Evolutionary conservation across 768 basidiomycete genomes (phyloP), one percentile per base, ranked within the genome.

Genomic region (Pilatotrama ljubarskyi): DNA sequence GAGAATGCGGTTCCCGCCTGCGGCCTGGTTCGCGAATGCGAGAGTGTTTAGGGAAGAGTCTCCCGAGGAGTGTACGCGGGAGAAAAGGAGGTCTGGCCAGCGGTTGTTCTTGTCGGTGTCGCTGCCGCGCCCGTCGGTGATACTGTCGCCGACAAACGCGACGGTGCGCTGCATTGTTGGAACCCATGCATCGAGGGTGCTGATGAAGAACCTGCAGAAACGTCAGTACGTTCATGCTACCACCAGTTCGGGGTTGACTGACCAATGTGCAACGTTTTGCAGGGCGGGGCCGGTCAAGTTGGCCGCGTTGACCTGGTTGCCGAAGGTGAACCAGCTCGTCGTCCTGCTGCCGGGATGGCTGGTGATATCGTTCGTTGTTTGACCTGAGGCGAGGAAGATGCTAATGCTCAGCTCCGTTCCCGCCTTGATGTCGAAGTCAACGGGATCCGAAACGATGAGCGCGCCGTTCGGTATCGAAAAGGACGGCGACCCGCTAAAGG

Each of bases 1-100:
- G 54, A 82, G 80, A 42, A 83, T 74, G 43, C 81, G 78, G 67
- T 83, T 83, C 13, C 81, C 82, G 18, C 81, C 80, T 5, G 80
- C 81, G 13, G 79, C 81, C 71, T 83, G 80, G 73, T 83, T 81
- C 25, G 74, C 70, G 44, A 81, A 71, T 2, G 78, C 75, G 51
- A 81, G 78, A 56, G 70, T 69, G 29, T 64, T 46, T 7, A 77
- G 74, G 10, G 64, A 47, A 13, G 70, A 42, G 44, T 73, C 73
- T 8, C 69, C 26, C 26, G 61, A 55, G 14, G 59, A 61, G 59
- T 80, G 79, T 66, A 79, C 74, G 18, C 75, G 74, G 0, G 72
- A 74, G 32, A 80, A 72, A 40, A 83, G 67, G 22, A 76, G 77
- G 68, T 83, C 81, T 18, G 82, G 80, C 81, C 82, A 82, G 26